These are phyloP conservation scores for Xylaria telfairii DNA, from an alignment of 495 filamentous ascomycete genomes.

Conservation along the genomic window DNA sequence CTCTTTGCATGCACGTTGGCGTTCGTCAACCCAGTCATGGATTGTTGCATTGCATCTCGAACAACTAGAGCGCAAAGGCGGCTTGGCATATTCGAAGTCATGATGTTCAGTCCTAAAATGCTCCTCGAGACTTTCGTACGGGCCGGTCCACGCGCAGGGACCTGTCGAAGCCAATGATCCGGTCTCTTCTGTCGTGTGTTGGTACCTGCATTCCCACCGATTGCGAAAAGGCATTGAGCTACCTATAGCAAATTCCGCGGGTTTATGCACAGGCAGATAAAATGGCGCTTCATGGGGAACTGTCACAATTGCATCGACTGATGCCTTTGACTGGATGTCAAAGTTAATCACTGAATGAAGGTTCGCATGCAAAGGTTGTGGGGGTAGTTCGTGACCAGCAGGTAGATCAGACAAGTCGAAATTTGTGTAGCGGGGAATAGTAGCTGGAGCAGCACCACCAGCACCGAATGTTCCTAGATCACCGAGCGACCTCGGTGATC, in stretches of 20 bases:
- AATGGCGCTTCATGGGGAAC: conserved; percentile 24
- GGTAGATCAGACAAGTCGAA: conserved; percentile 18
- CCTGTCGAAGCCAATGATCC: conserved; percentile 28
- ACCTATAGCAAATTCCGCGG: conserved; percentile 31
- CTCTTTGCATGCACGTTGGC: neutral
- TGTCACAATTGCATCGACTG: conserved; percentile 15
- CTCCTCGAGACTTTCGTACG: conserved; percentile 20
- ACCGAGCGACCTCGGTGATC: conserved; percentile 11
- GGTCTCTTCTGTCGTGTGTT: conserved; percentile 23
- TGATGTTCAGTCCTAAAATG: conserved; percentile 33
- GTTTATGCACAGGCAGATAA: neutral
- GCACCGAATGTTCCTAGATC: conserved; percentile 35
- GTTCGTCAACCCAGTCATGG: neutral
- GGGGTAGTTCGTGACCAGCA: neutral
- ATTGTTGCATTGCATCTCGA: conserved; percentile 22
- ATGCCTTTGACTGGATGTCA: conserved; percentile 16
- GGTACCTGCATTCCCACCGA: conserved; percentile 38
- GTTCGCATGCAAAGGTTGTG: neutral
- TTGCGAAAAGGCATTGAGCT: conserved; percentile 29
- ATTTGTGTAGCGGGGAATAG: conserved; percentile 24
- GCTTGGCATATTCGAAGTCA: conserved; percentile 21
- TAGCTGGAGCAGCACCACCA: conserved; percentile 29
- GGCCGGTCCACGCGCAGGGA: conserved; percentile 33
- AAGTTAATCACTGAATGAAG: neutral
- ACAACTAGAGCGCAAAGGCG: conserved; percentile 28